Evolutionary conservation across 179 eudicot species (phyloP).

Genomic region (Dionaea muscipula): DNA sequence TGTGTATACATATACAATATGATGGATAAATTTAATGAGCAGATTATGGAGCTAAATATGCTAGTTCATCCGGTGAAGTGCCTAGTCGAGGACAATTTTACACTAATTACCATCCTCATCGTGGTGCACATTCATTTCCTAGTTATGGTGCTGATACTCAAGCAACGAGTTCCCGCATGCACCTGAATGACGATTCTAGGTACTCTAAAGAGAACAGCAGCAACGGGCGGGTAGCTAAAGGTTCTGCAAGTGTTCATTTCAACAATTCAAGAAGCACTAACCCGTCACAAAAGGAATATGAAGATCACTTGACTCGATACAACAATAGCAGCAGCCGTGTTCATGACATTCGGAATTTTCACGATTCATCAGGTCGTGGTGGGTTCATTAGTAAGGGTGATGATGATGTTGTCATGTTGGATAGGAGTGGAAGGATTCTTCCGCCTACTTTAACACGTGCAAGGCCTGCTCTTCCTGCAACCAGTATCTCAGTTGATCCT

Average conservation of each 20-base stretch:
- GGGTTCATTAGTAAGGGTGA: slow-evolving; percentile 19
- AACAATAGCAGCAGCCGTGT: slow-evolving; percentile 28
- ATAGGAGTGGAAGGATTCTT: slow-evolving; percentile 36
- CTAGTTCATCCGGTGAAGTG: slow-evolving; percentile 17
- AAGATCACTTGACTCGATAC: slow-evolving; percentile 19
- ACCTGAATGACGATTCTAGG: slow-evolving; percentile 8
- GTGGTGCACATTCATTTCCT: slow-evolving; percentile 20
- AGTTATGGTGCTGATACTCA: slow-evolving; percentile 20
- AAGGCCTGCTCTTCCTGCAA: slow-evolving; percentile 30
- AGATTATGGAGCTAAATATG: slow-evolving; percentile 21
- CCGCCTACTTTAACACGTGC: slow-evolving; percentile 54
- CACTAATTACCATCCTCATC: slow-evolving; percentile 14
- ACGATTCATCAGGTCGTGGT: slow-evolving; percentile 18
- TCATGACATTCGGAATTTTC: slow-evolving; percentile 30
- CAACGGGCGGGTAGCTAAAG: slow-evolving; percentile 8
- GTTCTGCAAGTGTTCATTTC: slow-evolving; percentile 3
- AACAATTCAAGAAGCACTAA: slow-evolving; percentile 11
- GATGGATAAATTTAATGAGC: slow-evolving; percentile 11
- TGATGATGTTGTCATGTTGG: slow-evolving; percentile 25
- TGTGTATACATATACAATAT: slow-evolving; percentile 1
- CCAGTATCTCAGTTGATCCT: slow-evolving; percentile 30
- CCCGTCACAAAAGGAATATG: slow-evolving; percentile 18
- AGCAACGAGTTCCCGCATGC: slow-evolving; percentile 14
- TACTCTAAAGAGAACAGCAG: slow-evolving; percentile 20
- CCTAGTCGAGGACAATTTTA: slow-evolving; percentile 16